Percentiles rank a stretch among this genome's conserved stretches.
phyloP scores from a whole-genome alignment of 176 grass and related monocot species.

The Avena insularis region DNA sequence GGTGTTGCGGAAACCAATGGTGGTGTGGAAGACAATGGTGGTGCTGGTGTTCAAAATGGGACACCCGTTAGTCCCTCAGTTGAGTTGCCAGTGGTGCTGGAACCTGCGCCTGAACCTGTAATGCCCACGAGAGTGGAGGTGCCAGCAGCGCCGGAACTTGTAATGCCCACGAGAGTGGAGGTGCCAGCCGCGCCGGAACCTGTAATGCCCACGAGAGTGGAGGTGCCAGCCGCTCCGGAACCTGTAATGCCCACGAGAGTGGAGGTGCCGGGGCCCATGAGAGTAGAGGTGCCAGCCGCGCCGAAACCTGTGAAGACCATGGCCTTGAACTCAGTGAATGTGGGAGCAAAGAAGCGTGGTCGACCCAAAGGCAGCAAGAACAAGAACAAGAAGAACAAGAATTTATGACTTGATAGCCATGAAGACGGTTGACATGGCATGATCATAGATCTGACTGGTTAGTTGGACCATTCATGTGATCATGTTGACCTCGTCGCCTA shows the following conservation, averaged over 20 bases:
- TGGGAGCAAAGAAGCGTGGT: slow-evolving; percentile 59
- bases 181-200: not conserved
- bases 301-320: slow-evolving; percentile 9
- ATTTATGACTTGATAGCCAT: slow-evolving; percentile 35
- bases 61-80: slow-evolving; percentile 16
- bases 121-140: slow-evolving; percentile 43
- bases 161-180: slow-evolving; percentile 38
- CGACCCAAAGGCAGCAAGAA: slow-evolving; percentile 69
- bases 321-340: slow-evolving; percentile 36
- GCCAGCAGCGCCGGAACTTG: not conserved
- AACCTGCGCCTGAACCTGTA: not conserved
- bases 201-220: slow-evolving; percentile 25
- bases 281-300: slow-evolving; percentile 17
- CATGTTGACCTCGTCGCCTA: not conserved
- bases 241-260: slow-evolving; percentile 36
- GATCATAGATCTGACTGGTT: slow-evolving; percentile 24
- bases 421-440: slow-evolving; percentile 13
- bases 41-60: slow-evolving; percentile 36
- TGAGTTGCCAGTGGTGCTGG: slow-evolving; percentile 18
- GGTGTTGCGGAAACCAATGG: slow-evolving; percentile 6
- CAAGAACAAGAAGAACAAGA: slow-evolving; percentile 37
- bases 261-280: slow-evolving; percentile 15
- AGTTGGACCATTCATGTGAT: not conserved
- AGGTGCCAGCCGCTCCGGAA: not conserved
- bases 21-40: slow-evolving; percentile 11